These are phyloP conservation scores for Fusarium liriodendri DNA, from an alignment of 2,329 filamentous ascomycete genomes.

Conservation along the genomic window DNA sequence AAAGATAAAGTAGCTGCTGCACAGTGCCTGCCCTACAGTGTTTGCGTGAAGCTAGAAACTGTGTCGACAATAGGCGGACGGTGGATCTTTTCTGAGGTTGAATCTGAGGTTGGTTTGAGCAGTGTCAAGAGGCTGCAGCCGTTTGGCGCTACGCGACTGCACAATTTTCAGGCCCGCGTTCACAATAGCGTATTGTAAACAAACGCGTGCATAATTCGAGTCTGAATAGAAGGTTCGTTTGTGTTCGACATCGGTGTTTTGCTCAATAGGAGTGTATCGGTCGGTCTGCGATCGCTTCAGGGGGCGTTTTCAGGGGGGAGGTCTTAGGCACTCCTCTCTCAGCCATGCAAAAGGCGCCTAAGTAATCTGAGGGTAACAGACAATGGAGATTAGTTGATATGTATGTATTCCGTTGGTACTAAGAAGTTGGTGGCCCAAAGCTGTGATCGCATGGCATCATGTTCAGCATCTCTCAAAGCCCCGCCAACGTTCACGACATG, in stretches of 20 bases:
- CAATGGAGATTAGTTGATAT: background rate
- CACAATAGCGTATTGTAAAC: background rate
- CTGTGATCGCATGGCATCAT: background rate
- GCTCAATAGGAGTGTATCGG: background rate
- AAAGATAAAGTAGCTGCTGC: background rate
- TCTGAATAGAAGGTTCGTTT: background rate
- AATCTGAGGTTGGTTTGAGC: background rate
- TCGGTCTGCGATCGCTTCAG: background rate
- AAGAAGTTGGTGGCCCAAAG: background rate
- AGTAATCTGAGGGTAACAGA: background rate
- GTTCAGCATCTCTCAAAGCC: background rate
- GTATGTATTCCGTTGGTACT: background rate
- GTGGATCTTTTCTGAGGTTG: background rate
- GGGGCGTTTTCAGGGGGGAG: background rate
- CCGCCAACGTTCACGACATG: background rate
- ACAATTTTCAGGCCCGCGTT: background rate
- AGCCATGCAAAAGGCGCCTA: background rate
- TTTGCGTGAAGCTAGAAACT: background rate
- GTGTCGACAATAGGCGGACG: background rate
- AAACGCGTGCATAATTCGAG: background rate
- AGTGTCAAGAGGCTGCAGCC: background rate
- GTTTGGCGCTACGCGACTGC: background rate
- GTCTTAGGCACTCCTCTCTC: background rate
- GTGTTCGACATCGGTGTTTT: background rate
- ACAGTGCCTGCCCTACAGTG: background rate